Conservation (phyloP, 2,329 filamentous ascomycete genomes). For the Penicillium sp. region DNA sequence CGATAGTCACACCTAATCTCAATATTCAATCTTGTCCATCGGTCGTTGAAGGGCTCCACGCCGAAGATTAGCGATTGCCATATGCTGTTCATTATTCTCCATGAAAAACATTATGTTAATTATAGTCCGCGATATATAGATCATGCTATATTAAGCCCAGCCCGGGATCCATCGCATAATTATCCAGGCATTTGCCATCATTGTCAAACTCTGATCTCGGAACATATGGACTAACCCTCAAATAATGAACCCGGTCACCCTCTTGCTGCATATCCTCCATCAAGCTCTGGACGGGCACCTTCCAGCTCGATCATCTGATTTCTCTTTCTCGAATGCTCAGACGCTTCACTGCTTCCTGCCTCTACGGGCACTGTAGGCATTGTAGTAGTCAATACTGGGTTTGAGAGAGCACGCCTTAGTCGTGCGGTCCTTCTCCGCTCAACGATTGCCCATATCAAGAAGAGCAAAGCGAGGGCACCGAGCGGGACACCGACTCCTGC, state of each 20-base stretch:
- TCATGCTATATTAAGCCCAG: background rate
- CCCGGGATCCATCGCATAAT: background rate
- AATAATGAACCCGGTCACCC: background rate
- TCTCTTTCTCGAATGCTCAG: background rate
- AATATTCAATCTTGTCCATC: too few species aligned
- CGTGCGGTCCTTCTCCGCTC: background rate
- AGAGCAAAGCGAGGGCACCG: background rate
- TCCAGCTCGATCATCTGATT: background rate
- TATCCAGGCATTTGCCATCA: background rate
- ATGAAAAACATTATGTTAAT: background rate
- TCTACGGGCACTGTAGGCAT: background rate
- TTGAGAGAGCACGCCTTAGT: background rate
- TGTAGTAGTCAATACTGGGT: background rate
- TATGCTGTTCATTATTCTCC: too few species aligned
- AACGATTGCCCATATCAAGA: background rate
- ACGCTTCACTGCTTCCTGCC: background rate
- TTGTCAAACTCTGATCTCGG: background rate
- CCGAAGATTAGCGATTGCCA: too few species aligned
- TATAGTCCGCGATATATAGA: background rate
- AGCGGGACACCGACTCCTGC: background rate
- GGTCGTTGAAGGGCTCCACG: too few species aligned
- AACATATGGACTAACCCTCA: background rate
- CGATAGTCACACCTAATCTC: too few species aligned
- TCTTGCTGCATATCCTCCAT: background rate
- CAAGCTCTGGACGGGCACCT: slow-evolving; percentile 1